Conservation (phyloP, 768 basidiomycete genomes). For the Sistotremastrum niveocremeum region DNA sequence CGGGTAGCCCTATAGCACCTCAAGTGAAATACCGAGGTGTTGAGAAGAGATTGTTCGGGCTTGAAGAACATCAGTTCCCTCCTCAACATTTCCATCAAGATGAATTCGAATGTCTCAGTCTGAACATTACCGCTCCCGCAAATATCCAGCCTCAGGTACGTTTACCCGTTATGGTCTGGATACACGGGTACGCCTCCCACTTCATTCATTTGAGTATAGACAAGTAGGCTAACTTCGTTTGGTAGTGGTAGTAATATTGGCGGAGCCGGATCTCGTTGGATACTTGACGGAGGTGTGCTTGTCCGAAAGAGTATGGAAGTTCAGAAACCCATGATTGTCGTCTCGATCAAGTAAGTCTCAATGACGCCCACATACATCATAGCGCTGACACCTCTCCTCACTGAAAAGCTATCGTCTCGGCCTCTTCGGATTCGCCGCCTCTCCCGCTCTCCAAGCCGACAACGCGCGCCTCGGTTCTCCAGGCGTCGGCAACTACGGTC, state of each 20-base stretch:
- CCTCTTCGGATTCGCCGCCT: constrained; percentile 63
- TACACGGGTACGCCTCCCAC: constrained; percentile 54
- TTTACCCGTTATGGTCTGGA: constrained; percentile 71
- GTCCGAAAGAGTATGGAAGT: constrained; percentile 52
- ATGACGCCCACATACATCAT: neutral
- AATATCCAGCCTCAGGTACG: constrained; percentile 37
- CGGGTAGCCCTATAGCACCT: constrained; percentile 73
- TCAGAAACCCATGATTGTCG: constrained; percentile 54
- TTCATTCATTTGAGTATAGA: too few relatives aligned
- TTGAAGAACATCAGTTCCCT: constrained; percentile 39
- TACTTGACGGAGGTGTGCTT: constrained; percentile 60
- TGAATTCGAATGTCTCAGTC: constrained; percentile 69
- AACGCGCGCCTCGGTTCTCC: constrained; percentile 50
- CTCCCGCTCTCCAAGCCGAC: constrained; percentile 50
- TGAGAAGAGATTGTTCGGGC: constrained; percentile 51
- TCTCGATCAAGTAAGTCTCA: constrained; percentile 66
- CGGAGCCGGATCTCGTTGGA: constrained; percentile 65
- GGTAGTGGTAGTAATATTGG: constrained; percentile 52
- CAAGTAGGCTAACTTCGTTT: too few relatives aligned
- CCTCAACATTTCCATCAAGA: constrained; percentile 41
- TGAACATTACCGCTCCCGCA: constrained; percentile 68
- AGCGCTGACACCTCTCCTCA: constrained; percentile 1
- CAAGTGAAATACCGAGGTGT: constrained; percentile 35
- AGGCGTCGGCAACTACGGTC: constrained; percentile 71
- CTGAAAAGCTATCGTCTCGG: constrained; percentile 68